Evolutionary conservation across 805 yeast species (phyloP).

Genomic region (Saturnispora kantuleensis): DNA sequence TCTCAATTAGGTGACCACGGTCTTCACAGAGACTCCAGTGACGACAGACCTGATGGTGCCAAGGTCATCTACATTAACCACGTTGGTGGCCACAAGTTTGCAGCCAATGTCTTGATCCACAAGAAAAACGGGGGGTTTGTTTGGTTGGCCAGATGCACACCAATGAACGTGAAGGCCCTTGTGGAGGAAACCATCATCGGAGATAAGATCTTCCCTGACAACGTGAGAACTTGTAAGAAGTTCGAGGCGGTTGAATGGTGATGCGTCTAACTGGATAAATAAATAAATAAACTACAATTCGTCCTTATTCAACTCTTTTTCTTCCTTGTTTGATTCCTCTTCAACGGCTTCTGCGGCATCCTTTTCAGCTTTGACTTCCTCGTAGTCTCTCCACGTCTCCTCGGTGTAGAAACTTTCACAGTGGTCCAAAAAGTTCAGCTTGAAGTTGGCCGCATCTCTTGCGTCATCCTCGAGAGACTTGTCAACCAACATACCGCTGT

Average conservation of each 20-base stretch:
- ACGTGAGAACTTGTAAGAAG: constrained; percentile 53
- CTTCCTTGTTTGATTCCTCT: neutral
- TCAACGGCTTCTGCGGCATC: constrained; percentile 1
- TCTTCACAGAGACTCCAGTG: constrained; percentile 66
- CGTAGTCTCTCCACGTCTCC: constrained; percentile 13
- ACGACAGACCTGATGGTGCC: constrained; percentile 67
- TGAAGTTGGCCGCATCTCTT: constrained; percentile 40
- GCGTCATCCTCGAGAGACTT: constrained; percentile 31
- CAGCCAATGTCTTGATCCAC: constrained; percentile 80
- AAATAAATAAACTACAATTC: constrained; percentile 9
- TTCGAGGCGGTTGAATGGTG: constrained; percentile 46
- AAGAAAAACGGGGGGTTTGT: constrained; percentile 62
- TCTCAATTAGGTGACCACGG: constrained; percentile 60
- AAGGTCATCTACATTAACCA: constrained; percentile 67
- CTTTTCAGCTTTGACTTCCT: constrained; percentile 13
- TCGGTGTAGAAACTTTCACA: constrained; percentile 12
- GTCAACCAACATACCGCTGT: constrained; percentile 32
- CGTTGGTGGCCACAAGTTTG: constrained; percentile 93
- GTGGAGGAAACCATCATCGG: constrained; percentile 65
- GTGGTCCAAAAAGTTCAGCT: constrained; percentile 33
- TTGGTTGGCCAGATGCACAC: constrained; percentile 84
- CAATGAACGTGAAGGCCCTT: constrained; percentile 63
- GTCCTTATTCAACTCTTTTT: constrained; percentile 7
- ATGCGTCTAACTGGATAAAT: neutral
- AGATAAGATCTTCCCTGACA: constrained; percentile 60